Evolutionary conservation across 371 early-diverging fungal species (phyloP).

Genomic region (Rhizopus microsporus): DNA sequence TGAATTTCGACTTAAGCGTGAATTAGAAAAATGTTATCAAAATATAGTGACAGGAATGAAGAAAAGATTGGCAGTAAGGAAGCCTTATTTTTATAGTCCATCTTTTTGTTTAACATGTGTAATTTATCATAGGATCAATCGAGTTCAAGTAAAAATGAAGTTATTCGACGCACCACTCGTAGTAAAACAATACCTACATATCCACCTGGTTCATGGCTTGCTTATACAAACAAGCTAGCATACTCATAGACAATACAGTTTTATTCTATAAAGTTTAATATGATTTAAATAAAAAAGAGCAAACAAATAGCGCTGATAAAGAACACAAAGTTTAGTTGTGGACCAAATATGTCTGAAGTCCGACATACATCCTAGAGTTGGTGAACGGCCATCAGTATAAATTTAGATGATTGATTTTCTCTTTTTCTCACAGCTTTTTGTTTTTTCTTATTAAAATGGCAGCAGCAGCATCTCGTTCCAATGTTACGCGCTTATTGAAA

Average conservation of each 20-base stretch:
- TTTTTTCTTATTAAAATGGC: constrained; percentile 32
- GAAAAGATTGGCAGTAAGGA: constrained; percentile 32
- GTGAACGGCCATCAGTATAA: too few relatives aligned
- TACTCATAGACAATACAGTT: constrained; percentile 11
- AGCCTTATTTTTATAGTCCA: not conserved
- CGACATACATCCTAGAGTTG: too few relatives aligned
- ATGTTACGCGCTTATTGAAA: constrained; percentile 48
- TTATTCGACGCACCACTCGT: constrained; percentile 51
- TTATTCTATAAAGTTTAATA: not conserved
- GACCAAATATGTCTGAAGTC: too few relatives aligned
- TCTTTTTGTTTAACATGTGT: constrained; percentile 11
- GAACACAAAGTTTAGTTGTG: too few relatives aligned
- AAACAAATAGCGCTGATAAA: too few relatives aligned
- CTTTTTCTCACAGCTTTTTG: constrained; percentile 6
- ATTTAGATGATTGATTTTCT: constrained; percentile 2
- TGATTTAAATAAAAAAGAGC: too few relatives aligned
- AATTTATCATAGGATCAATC: constrained; percentile 33
- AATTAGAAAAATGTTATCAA: constrained; percentile 52
- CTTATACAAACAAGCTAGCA: constrained; percentile 44
- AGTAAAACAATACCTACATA: constrained; percentile 37
- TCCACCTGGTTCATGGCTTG: constrained; percentile 41
- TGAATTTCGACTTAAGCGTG: constrained; percentile 59
- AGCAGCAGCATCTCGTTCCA: constrained; percentile 50
- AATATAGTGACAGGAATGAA: constrained; percentile 54
- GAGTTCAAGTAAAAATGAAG: constrained; percentile 32